A percentile compares a stretch with the other conserved stretches of the same genome.
Evolutionary conservation across 2,329 filamentous ascomycete species (phyloP).

Genomic region (Aspergillus udagawae): DNA sequence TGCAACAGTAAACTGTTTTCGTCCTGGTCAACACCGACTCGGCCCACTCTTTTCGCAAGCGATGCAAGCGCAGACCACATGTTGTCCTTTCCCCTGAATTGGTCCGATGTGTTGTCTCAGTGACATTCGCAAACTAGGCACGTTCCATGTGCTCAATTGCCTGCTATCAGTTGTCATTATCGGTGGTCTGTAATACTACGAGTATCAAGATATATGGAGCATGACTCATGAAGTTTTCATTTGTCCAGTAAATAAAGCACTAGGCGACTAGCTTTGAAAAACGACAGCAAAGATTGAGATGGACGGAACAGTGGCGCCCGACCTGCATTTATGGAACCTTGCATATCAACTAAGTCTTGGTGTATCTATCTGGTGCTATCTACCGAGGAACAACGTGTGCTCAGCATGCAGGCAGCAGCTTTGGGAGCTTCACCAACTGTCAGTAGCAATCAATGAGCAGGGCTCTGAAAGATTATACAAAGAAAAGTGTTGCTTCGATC

Average conservation of each 20-base stretch:
- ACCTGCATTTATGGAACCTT: not conserved
- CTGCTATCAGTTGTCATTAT: not conserved
- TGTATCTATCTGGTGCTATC: no score
- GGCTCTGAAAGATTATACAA: no score
- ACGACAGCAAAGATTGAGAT: not conserved
- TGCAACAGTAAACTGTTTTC: not conserved
- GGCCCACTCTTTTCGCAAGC: not conserved
- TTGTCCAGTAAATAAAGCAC: no score
- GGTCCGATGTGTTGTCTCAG: no score
- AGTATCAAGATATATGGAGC: no score
- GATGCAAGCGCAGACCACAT: constrained; percentile 5
- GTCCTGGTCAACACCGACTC: not conserved
- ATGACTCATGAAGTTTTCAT: no score
- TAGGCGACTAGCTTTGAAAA: not conserved
- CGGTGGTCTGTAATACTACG: no score
- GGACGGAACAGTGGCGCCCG: not conserved
- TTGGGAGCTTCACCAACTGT: not conserved
- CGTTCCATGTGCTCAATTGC: not conserved
- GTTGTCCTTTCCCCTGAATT: not conserved
- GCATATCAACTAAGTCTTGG: not conserved
- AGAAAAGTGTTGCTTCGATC: no score
- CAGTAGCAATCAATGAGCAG: no score
- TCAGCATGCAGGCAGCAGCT: not conserved
- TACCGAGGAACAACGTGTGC: no score
- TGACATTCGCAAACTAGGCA: no score